Evolutionary conservation across 2,329 filamentous ascomycete species (phyloP), one percentile per base, ranked within the genome.

Genomic region (Penicillium sp.): DNA sequence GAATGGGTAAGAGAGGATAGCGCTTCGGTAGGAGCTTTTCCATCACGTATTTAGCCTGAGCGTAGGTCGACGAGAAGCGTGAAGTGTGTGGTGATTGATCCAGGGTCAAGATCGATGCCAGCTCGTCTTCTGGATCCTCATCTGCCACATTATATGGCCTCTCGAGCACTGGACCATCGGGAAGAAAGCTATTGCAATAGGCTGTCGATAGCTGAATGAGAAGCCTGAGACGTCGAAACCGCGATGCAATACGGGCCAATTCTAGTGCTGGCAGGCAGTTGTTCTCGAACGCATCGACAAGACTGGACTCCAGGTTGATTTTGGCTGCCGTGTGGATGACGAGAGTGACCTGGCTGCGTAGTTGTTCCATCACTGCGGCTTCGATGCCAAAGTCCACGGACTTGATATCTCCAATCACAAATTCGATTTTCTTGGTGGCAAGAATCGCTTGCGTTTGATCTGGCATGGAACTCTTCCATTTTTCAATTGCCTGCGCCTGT

Each of bases 311-410:
- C 3, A 67, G 55, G 1, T 55, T 54, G 43, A 66, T 67, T 13
- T 57, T 65, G n/a, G 63, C 64, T 8, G 63, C 63, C 1, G 63
- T 50, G 27, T 67, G 63, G 7, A 67, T 66, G 3, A 60, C 58
- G 8, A 65, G 44, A 1, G 64, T 67, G n/a, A 66, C 59, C 45
- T 65, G 49, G n/a, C 56, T 48, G 8, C 52, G 55, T 11, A 67
- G 42, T 14, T 46, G 37, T 13, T 52, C 29, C 14, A 66, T 29
- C 10, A 44, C 37, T 1, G 22, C 26, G 4, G 43, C 6, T 3
- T 58, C 41, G 13, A 67, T 57, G 1, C 61, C 60, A 13, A 66
- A 63, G 34, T 63, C 44, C 1, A 52, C 16, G n/a, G 44, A 24
- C 26, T 34, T 55, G 14, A 67, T 64, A 31, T 67, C 61, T 0